A percentile compares a stretch with the other conserved stretches of the same genome.
phyloP scores from a whole-genome alignment of 2,329 filamentous ascomycete genomes.

The Neurospora sp. region DNA sequence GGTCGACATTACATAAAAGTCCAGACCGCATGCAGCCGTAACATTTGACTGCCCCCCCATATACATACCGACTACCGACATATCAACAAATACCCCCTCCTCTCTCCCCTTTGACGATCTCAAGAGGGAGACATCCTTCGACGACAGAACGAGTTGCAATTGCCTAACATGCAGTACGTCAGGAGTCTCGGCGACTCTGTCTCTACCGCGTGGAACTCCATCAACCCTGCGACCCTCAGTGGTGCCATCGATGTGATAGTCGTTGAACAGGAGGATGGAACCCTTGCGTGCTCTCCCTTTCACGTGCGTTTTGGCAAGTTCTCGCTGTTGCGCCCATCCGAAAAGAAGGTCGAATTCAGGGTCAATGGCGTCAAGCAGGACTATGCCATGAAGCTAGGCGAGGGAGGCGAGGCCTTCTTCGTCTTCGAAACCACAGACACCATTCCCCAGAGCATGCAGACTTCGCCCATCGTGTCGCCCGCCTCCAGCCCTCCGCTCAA shows the following conservation, averaged over 20 bases:
- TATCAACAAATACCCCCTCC: neutral
- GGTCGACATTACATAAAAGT: neutral
- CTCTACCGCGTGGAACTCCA: conserved; percentile 98
- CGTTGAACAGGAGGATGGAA: conserved; percentile 89
- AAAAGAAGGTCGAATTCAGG: conserved; percentile 97
- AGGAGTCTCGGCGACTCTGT: conserved; percentile 90
- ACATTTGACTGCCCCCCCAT: neutral
- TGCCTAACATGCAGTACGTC: conserved; percentile 82
- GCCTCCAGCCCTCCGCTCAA: conserved; percentile 69
- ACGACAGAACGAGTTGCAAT: neutral
- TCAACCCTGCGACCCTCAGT: conserved; percentile 94
- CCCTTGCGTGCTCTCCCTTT: conserved; percentile 85
- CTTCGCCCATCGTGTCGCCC: conserved; percentile 85
- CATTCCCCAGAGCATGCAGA: conserved; percentile 89
- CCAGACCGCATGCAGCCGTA: neutral
- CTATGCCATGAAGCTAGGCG: conserved; percentile 96
- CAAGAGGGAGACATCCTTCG: neutral
- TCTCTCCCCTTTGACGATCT: neutral
- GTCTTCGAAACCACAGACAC: conserved; percentile 91
- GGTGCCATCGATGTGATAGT: conserved; percentile 99
- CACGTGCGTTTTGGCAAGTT: conserved; percentile 99
- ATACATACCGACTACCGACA: neutral
- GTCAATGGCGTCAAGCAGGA: conserved; percentile 89
- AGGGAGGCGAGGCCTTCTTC: conserved; percentile 97
- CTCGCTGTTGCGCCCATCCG: conserved; percentile 83